A percentile compares a stretch with the other conserved stretches of the same genome.
phyloP scores from a whole-genome alignment of 2,329 filamentous ascomycete species.

The Exutisphaerella laricina region DNA sequence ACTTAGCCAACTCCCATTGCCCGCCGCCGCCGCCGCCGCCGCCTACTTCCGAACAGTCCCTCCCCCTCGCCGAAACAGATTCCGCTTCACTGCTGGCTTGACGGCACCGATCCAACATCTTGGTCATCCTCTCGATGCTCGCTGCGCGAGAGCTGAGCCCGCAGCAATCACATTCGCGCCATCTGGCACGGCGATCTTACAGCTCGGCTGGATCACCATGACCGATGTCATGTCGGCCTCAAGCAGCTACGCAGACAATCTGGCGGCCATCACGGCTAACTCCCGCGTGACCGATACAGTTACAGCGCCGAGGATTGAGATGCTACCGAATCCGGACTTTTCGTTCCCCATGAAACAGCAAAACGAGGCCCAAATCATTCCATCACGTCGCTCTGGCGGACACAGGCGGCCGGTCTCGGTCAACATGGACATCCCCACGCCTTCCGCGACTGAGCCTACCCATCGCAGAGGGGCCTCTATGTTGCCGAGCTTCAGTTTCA shows the following conservation, averaged over 20 bases:
- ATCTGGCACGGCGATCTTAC: too few relatives aligned
- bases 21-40: too few relatives aligned
- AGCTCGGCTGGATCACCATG: too few relatives aligned
- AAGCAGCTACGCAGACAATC: constrained; percentile 24
- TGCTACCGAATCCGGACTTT: constrained; percentile 46
- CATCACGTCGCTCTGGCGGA: constrained; percentile 4
- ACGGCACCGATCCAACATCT: neutral
- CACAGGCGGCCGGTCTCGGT: constrained; percentile 30
- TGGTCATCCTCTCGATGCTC: constrained; percentile 2
- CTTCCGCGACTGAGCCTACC: constrained; percentile 32
- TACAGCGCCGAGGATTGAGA: constrained; percentile 33
- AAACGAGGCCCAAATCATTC: constrained; percentile 21
- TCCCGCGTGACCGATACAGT: constrained; percentile 29
- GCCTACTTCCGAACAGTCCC: too few relatives aligned
- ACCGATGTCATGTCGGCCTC: constrained; percentile 27
- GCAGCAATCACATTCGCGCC: too few relatives aligned
- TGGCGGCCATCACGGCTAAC: constrained; percentile 39
- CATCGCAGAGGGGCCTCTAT: constrained; percentile 28
- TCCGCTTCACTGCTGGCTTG: too few relatives aligned
- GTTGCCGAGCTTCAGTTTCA: constrained; percentile 47
- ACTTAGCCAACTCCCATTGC: neutral
- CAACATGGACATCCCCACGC: constrained; percentile 32
- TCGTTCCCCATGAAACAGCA: constrained; percentile 41
- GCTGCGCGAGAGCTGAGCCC: neutral
- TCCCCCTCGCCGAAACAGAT: too few relatives aligned